Evolutionary conservation across 768 basidiomycete species (phyloP).

Genomic region (Pleurotus platypus): DNA sequence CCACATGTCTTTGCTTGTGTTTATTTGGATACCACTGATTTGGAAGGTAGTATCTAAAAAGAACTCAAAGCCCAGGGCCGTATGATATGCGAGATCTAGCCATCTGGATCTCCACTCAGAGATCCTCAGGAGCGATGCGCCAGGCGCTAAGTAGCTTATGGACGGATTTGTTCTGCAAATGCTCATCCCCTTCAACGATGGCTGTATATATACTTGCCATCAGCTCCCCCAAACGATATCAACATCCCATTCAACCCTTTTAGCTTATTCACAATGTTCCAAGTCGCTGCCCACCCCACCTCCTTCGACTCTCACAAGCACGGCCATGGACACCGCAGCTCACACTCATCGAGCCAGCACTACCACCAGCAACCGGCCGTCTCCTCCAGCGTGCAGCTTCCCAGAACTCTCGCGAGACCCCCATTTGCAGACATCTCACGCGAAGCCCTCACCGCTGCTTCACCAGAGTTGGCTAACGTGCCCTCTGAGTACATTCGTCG

Average conservation of each 20-base stretch:
- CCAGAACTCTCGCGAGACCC: conserved; percentile 67
- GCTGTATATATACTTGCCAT: conserved; percentile 2
- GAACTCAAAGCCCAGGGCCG: conserved; percentile 7
- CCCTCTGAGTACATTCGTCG: conserved; percentile 69
- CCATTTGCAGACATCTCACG: conserved; percentile 52
- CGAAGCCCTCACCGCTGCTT: conserved; percentile 57
- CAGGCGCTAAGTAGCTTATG: not conserved
- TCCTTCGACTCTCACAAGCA: conserved; percentile 36
- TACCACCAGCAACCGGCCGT: conserved; percentile 14
- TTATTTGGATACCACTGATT: not conserved
- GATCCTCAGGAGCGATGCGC: conserved; percentile 6
- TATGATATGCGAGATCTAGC: conserved; percentile 4
- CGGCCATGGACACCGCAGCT: conserved; percentile 18
- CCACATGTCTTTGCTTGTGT: not conserved
- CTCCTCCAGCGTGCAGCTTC: conserved; percentile 53
- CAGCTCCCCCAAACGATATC: conserved; percentile 1
- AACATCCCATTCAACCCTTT: conserved; percentile 3
- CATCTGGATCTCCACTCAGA: not conserved
- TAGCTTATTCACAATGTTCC: conserved; percentile 33
- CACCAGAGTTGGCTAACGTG: conserved; percentile 62
- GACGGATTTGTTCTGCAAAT: conserved; percentile 8
- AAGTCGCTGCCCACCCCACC: conserved; percentile 41
- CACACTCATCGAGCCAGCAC: conserved; percentile 19
- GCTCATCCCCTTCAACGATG: conserved; percentile 7
- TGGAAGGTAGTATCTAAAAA: conserved; percentile 9